Evolutionary conservation across 495 filamentous ascomycete genomes (phyloP), one percentile per base, ranked within the genome.

Genomic region (Hyaloscypha bicolor): DNA sequence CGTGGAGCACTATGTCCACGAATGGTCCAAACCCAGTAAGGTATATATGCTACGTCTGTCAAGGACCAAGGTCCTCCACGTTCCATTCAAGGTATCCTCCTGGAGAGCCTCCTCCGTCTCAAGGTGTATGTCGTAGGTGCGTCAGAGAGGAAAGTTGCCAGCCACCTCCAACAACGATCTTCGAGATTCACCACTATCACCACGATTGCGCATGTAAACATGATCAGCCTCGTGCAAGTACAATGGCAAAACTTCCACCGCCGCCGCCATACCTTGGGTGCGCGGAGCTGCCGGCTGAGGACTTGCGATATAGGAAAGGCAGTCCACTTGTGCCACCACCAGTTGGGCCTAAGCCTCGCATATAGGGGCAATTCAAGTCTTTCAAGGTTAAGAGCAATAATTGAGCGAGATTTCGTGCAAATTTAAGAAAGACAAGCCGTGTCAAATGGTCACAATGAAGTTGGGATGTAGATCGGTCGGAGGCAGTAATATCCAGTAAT

Each of bases 41-140:
- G 31, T 61, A 66, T 33, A 52, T 25, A 31, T 66, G 37, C 21
- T 61, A 51, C 42, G 29, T 56, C 30, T 66, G 37, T 61, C 14
- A 31, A 14, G 61, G 30, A 61, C 29, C 64, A 66, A 66, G 56
- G 48, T 66, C 39, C 4, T 66, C 42, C 14, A 61, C 56, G 21
- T 66, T 61, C 56, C 21, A 66, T 55, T 66, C 21, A 62, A 61
- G 29, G 39, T 25, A 66, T 37, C 56, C 56, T 60, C 56, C 29
- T 8, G 35, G 56, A 29, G 64, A 53, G 64, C 56, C 64, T 59
- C 53, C 63, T 65, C 22, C 42, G 57, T 4, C 30, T 56, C 52
- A 57, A 55, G 62, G 62, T 9, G 35, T 57, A 45, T 64, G 30
- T 30, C 51, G 51, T 33, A 33, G 22, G 48, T 64, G 52, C 30